Percentiles rank a stretch among this genome's conserved stretches.
Conservation (phyloP, 768 basidiomycete species). For the Suillus hirtellus region DNA sequence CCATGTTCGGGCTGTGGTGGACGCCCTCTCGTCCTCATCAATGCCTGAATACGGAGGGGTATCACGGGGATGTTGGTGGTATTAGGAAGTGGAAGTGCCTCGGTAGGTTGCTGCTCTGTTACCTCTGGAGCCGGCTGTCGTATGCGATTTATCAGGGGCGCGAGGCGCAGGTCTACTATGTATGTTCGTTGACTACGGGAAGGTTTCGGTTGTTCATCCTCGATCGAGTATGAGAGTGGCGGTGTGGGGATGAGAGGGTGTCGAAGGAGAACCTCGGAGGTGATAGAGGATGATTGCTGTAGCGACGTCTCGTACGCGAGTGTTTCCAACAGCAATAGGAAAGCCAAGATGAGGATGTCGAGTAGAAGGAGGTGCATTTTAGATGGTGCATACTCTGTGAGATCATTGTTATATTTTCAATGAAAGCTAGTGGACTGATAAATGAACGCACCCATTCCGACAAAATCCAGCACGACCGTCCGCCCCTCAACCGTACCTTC, state of each 20-base stretch:
- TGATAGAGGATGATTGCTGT: constrained; percentile 39
- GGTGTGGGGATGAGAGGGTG: constrained; percentile 24
- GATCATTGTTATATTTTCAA: background rate
- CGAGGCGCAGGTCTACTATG: constrained; percentile 64
- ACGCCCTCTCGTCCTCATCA: constrained; percentile 51
- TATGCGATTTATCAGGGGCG: constrained; percentile 55
- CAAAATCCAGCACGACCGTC: constrained; percentile 72
- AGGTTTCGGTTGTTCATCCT: constrained; percentile 22
- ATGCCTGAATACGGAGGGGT: constrained; percentile 48
- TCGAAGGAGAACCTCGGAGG: constrained; percentile 40
- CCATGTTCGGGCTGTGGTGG: constrained; percentile 28
- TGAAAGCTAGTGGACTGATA: background rate
- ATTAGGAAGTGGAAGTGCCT: constrained; percentile 58
- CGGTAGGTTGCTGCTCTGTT: constrained; percentile 28
- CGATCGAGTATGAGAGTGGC: constrained; percentile 26
- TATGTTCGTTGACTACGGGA: constrained; percentile 39
- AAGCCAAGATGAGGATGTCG: constrained; percentile 64
- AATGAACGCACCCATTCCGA: constrained; percentile 59
- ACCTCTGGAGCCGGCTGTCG: constrained; percentile 50
- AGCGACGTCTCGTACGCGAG: constrained; percentile 65
- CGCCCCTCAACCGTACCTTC: constrained; percentile 56
- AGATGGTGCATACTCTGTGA: constrained; percentile 59
- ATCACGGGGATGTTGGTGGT: constrained; percentile 53
- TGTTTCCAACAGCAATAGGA: constrained; percentile 66
- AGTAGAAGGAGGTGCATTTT: constrained; percentile 63